Evolutionary conservation across 2,329 filamentous ascomycete genomes (phyloP).

Genomic region (Penicillium sp.): DNA sequence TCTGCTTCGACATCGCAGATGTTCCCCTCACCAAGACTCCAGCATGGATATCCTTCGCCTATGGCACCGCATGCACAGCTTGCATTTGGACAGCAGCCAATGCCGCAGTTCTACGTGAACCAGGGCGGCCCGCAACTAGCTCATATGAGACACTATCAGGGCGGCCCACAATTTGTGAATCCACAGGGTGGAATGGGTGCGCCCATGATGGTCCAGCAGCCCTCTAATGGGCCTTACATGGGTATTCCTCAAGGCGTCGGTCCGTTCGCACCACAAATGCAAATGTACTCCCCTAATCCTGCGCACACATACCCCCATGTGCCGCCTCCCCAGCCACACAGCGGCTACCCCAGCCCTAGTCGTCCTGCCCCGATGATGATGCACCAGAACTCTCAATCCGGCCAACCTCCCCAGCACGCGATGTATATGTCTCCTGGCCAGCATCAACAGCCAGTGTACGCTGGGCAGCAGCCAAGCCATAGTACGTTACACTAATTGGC

Average conservation of each 20-base stretch:
- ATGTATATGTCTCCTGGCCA: slow-evolving; percentile 76
- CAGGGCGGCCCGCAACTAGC: slow-evolving; percentile 72
- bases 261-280: slow-evolving; percentile 73
- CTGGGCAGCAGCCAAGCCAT: slow-evolving; percentile 71
- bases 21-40: slow-evolving; percentile 81
- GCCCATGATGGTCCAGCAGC: slow-evolving; percentile 83
- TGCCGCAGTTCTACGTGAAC: slow-evolving; percentile 73
- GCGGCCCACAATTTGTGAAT: slow-evolving; percentile 73
- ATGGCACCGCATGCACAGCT: slow-evolving; percentile 73
- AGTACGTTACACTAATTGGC: slow-evolving; percentile 62
- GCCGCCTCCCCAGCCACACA: slow-evolving; percentile 60
- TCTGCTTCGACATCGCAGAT: slow-evolving; percentile 82
- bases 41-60: slow-evolving; percentile 70
- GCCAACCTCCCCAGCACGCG: slow-evolving; percentile 71
- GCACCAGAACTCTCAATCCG: slow-evolving; percentile 91
- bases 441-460: slow-evolving; percentile 75
- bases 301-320: slow-evolving; percentile 68
- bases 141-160: slow-evolving; percentile 73
- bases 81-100: slow-evolving; percentile 73
- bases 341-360: slow-evolving; percentile 86
- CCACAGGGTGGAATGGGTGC: slow-evolving; percentile 74
- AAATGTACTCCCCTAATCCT: slow-evolving; percentile 79
- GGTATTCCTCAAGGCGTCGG: slow-evolving; percentile 72
- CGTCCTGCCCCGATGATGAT: slow-evolving; percentile 91
- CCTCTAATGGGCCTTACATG: slow-evolving; percentile 72